These are phyloP conservation scores for Rhodotorula diobovata DNA, from an alignment of 768 basidiomycete genomes.

Conservation along the genomic window DNA sequence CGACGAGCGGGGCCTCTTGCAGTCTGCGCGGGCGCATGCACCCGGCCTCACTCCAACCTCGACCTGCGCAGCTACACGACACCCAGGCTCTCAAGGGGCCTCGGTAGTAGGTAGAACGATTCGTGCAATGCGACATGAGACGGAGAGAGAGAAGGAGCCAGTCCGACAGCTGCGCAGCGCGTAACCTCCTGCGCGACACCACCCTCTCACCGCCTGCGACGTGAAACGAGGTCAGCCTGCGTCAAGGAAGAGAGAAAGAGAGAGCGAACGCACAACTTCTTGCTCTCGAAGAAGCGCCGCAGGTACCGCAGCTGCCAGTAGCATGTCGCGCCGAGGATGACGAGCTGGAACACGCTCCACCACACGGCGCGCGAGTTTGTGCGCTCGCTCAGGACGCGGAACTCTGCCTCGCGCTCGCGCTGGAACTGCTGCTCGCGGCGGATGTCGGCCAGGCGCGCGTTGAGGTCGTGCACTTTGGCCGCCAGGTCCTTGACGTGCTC, in stretches of 20 bases:
- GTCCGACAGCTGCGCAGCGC: too few species aligned
- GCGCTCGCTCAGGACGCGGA: conserved; percentile 76
- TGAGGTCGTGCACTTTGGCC: conserved; percentile 80
- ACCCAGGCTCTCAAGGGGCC: too few species aligned
- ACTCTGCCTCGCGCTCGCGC: conserved; percentile 87
- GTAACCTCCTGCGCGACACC: too few species aligned
- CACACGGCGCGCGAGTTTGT: conserved; percentile 92
- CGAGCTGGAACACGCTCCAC: conserved; percentile 86
- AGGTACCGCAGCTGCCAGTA: conserved; percentile 91
- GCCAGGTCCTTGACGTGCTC: conserved; percentile 77
- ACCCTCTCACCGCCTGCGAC: neutral
- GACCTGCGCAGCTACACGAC: too few species aligned
- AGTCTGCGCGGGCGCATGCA: too few species aligned
- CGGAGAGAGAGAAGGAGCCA: too few species aligned
- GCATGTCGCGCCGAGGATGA: conserved; percentile 75
- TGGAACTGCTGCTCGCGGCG: conserved; percentile 96
- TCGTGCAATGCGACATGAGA: too few species aligned
- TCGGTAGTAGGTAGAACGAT: too few species aligned
- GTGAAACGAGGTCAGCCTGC: neutral
- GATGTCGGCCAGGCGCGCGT: conserved; percentile 86
- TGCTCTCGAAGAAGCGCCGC: conserved; percentile 55
- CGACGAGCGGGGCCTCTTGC: too few species aligned
- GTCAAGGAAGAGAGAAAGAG: neutral
- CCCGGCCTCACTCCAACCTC: too few species aligned
- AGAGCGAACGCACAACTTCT: conserved; percentile 36